A percentile compares a stretch with the other conserved stretches of the same genome.
phyloP scores from a whole-genome alignment of 257 asterid species.

The Solanum ossicruentum region DNA sequence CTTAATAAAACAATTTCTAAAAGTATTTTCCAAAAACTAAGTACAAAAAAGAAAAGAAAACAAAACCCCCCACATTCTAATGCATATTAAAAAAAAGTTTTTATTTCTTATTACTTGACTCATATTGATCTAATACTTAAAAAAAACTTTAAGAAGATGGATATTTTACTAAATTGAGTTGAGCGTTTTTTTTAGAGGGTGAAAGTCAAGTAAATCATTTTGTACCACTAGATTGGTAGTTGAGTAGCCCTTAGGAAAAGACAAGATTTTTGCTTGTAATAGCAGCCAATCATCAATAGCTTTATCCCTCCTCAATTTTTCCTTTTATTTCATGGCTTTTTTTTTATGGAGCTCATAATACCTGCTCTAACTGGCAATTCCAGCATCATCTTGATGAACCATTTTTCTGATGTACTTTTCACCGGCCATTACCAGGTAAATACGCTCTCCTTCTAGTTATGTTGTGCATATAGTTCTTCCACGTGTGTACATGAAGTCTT shows the following conservation, averaged over 20 bases:
- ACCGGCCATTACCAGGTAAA: not conserved
- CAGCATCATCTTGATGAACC: not conserved
- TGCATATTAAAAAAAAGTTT: not conserved
- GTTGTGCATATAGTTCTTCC: not conserved
- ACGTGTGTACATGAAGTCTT: not conserved
- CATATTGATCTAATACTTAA: not conserved
- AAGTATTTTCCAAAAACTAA: not conserved
- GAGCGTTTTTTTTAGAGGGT: no score
- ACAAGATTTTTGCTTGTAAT: slow-evolving; percentile 40
- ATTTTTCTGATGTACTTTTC: not conserved
- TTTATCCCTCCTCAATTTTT: slow-evolving; percentile 11
- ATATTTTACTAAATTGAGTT: not conserved
- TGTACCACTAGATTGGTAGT: not conserved
- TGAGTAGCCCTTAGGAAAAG: not conserved
- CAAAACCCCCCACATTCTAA: not conserved
- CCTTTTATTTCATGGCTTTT: not conserved
- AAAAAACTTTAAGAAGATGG: not conserved
- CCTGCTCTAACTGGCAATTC: not conserved
- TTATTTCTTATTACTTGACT: no score
- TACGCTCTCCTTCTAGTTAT: not conserved
- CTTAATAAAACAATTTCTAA: not conserved
- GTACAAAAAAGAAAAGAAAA: not conserved
- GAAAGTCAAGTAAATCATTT: not conserved
- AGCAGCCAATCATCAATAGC: slow-evolving; percentile 36
- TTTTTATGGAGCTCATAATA: not conserved